Evolutionary conservation across 2,329 filamentous ascomycete species (phyloP).

Genomic region (Cladophialophora carrionii): DNA sequence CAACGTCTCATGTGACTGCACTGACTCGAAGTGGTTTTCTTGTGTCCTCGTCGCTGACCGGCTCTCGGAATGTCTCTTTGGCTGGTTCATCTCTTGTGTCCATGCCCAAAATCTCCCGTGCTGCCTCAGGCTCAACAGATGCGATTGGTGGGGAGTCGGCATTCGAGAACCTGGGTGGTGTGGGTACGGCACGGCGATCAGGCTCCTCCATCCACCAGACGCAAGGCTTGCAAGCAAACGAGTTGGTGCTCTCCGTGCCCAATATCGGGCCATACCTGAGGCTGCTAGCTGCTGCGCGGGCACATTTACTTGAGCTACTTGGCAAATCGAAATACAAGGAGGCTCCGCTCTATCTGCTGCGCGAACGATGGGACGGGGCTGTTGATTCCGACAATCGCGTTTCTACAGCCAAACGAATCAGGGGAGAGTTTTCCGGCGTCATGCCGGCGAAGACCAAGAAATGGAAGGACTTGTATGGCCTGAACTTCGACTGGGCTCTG

Average conservation of each 20-base stretch:
- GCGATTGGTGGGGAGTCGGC: constrained; percentile 39
- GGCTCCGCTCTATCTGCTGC: constrained; percentile 57
- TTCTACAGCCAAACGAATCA: constrained; percentile 55
- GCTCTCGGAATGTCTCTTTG: constrained; percentile 28
- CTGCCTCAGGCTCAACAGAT: constrained; percentile 47
- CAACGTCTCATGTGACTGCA: constrained; percentile 51
- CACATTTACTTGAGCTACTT: constrained; percentile 59
- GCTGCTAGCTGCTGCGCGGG: constrained; percentile 58
- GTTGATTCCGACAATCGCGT: constrained; percentile 52
- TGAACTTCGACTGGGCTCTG: constrained; percentile 63
- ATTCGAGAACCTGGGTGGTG: constrained; percentile 38
- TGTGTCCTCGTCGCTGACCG: constrained; percentile 50
- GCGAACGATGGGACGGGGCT: constrained; percentile 67
- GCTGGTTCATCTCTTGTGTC: constrained; percentile 32
- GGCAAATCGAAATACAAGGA: constrained; percentile 56
- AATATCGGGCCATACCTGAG: constrained; percentile 64
- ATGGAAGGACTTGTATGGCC: constrained; percentile 64
- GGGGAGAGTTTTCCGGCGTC: constrained; percentile 61
- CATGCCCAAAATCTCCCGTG: constrained; percentile 35
- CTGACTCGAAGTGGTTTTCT: constrained; percentile 60
- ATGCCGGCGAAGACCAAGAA: constrained; percentile 65
- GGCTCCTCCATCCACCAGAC: constrained; percentile 15
- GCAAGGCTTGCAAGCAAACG: constrained; percentile 14
- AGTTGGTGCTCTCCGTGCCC: constrained; percentile 60
- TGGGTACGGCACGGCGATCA: constrained; percentile 31